phyloP scores from a whole-genome alignment of 306 rosid species.

The Lupinus albus region DNA sequence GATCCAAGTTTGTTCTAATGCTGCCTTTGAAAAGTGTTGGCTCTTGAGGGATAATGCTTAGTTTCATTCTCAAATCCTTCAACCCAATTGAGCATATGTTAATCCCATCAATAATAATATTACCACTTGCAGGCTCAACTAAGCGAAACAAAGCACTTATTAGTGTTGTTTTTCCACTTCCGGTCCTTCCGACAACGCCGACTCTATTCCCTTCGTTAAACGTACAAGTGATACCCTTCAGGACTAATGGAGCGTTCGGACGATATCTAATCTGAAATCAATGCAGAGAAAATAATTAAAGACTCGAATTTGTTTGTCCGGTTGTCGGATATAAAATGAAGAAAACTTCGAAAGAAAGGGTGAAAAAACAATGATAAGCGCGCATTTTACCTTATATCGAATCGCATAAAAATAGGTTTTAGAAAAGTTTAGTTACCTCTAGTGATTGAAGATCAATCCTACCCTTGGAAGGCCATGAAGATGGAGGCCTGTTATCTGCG shows the following conservation, averaged over 20 bases:
- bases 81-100: constrained; percentile 71
- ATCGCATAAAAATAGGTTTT: neutral
- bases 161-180: constrained; percentile 79
- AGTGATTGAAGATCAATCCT: constrained; percentile 64
- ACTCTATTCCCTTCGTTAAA: constrained; percentile 67
- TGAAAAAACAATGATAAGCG: neutral
- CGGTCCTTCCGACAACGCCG: constrained; percentile 89
- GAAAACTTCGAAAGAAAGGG: neutral
- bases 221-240: constrained; percentile 73
- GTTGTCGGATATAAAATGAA: neutral
- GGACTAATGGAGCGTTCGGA: constrained; percentile 65
- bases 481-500: constrained; percentile 59
- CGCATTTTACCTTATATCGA: neutral
- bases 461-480: constrained; percentile 78
- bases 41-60: constrained; percentile 84
- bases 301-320: neutral
- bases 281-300: neutral
- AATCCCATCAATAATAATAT: constrained; percentile 61
- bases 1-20: constrained; percentile 77
- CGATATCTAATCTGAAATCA: constrained; percentile 63
- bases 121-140: constrained; percentile 71
- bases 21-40: constrained; percentile 86
- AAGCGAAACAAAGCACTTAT: constrained; percentile 80
- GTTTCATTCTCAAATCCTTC: constrained; percentile 72
- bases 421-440: constrained; percentile 44